Base-by-base conservation (phyloP, 2,329 filamentous ascomycete genomes). In the Zopfia rhizophila region DNA sequence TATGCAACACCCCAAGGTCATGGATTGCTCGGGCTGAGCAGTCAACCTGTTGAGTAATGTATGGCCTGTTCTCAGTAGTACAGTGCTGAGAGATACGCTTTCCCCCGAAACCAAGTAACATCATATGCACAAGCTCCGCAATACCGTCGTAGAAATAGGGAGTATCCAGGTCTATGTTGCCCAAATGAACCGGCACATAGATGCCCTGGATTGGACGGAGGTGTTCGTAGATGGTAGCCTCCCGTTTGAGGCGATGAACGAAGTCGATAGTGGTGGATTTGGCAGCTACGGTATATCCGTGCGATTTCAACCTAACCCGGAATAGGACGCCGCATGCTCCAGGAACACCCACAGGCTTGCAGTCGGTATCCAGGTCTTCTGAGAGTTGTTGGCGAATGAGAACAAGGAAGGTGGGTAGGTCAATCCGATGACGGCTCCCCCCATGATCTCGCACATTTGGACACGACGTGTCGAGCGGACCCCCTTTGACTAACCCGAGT, bases 221-320 rank as follows among this genome's bases (percentile, higher is more conserved):
- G 18, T 28, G 38, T 6, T 53, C 14, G 37, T 66, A 64, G 33
- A 65, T 32, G 25, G 42, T 22, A 28, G 51, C 51, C 44, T 66
- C 58, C 21, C 39, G 32, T 33, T 43, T 5, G 1, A 64, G 44
- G 29, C 48, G 44, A 37, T 45, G 19, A 13, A 52, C 40, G 29
- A 63, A 61, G 39, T 58, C 31, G 24, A 41, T 22, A 12, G 53
- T 35, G n/a, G 56, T 77, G 16, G 70, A 70, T 54, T 80, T 80
- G 37, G 67, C 60, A 19, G 74, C 60, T 32, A 79, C 72, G 2
- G 69, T 76, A 58, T 79, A 79, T 48, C 74, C 68, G 49, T 77
- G 70, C 2, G 48, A 58, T 17, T 71, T 53, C 28, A 79, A 62
- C 7, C 69, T 74, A 3, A 79, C 56, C 40, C 67, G 60, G 51